Percentiles rank a stretch among this genome's conserved stretches.
phyloP scores from a whole-genome alignment of 2,329 filamentous ascomycete species.

The Colletotrichum simmondsii region DNA sequence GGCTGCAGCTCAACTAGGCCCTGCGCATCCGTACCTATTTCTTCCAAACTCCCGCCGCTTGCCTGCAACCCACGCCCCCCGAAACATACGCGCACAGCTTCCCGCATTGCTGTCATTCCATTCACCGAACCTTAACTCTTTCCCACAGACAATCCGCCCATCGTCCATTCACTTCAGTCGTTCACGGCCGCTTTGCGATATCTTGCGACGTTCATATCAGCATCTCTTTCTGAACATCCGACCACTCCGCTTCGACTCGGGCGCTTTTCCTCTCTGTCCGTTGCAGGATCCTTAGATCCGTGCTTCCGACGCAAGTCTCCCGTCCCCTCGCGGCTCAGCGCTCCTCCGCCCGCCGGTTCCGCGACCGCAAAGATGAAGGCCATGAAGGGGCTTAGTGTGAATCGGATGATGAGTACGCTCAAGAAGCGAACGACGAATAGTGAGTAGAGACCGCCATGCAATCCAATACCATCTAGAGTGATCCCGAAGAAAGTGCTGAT shows the following conservation, averaged over 20 bases:
- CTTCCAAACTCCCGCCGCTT: constrained; percentile 11
- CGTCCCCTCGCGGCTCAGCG: neutral
- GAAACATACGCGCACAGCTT: neutral
- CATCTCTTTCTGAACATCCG: neutral
- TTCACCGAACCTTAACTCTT: neutral
- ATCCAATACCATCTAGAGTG: neutral
- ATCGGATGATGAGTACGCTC: constrained; percentile 67
- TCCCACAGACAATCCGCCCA: neutral
- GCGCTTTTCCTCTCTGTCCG: neutral
- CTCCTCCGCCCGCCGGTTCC: neutral
- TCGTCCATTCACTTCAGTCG: neutral
- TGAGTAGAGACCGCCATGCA: constrained; percentile 5
- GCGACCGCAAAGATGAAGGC: constrained; percentile 47
- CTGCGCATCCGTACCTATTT: constrained; percentile 8
- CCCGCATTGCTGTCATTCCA: constrained; percentile 6
- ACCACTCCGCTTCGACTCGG: neutral
- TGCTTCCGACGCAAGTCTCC: neutral
- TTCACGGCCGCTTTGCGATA: neutral
- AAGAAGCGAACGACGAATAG: constrained; percentile 54
- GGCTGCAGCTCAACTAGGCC: constrained; percentile 28
- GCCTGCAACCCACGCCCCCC: neutral
- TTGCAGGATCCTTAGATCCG: neutral
- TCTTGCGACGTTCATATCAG: neutral
- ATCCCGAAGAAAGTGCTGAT: constrained; percentile 27
- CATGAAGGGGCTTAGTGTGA: constrained; percentile 66